Evolutionary conservation across 768 basidiomycete genomes (phyloP), one percentile per base, ranked within the genome.

Genomic region (Kwoniella dejecticola): DNA sequence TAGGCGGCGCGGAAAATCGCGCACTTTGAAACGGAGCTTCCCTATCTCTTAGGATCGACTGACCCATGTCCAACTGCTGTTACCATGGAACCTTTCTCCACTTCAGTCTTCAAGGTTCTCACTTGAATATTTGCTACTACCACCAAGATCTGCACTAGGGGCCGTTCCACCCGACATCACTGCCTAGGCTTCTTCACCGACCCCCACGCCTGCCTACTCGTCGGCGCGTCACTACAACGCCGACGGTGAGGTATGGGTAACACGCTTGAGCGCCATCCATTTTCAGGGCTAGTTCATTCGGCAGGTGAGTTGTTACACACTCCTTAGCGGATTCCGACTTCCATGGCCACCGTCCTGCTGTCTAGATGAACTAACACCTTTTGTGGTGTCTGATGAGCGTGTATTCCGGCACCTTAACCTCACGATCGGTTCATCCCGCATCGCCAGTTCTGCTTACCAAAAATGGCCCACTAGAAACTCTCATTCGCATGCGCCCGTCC

Each of bases 221-320:
- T 86, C 82, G 83, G 83, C 81, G 83, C 84, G 76, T 87, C 85
- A 66, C 69, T 68, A 45, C 79, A 85, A 86, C 85, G 81, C 84
- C 83, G 83, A 86, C 84, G 85, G 87, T 82, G 85, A 86, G 85
- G 87, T 88, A 85, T 88, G 85, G 87, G 87, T 87, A 85, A 84
- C 84, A 87, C 85, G 83, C 87, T 88, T 87, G 84, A 88, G 87
- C 86, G 86, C 87, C 87, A 88, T 88, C 87, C 86, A 88, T 88
- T 88, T 88, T 88, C 85, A 88, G 86, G 87, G 87, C 87, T 87
- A 88, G 87, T 88, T 87, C 84, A 86, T 89, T 89, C 86, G 85
- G 87, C 87, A 87, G 87, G 86, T 88, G 86, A 88, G 86, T 88
- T 87, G 86, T 87, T 87, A 87, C 86, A 87, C 86, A 87, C 85